Evolutionary conservation across 192 early-diverging fungal genomes (phyloP), one percentile per base, ranked within the genome.

Genomic region (Haplosporangium gracile): DNA sequence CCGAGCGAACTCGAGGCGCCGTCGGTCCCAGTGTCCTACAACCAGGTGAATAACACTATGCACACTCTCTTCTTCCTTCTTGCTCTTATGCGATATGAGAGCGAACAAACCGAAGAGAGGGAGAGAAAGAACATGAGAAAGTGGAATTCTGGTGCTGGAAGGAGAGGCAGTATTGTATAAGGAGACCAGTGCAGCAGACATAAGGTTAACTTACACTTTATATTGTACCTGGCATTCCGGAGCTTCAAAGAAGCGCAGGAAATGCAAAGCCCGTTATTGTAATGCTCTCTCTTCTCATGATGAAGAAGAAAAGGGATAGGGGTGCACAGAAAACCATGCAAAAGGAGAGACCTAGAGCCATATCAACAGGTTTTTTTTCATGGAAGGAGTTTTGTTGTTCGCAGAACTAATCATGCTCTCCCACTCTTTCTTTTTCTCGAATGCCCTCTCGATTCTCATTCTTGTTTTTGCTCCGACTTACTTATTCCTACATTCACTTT

Each of bases 41-140:
- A 65, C 79, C 84, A 78, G 79, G 84, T 86, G 81, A 78, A 42
- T 57, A 74, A 77, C 10, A 24, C 55, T 20, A 22, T n/a, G 20
- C 22, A 29, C 24, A 34, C 20, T 81, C 65, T 63, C 0, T 80
- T 74, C 49, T 80, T 49, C 49, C 40, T 1, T 42, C 15, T 38
- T n/a, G 36, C 38, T 40, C 40, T 70, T 39, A n/a, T 42, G 5
- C 42, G 38, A 40, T 20, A 40, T 70, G 69, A 42, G 40, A 57
- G 53, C 74, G 51, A 74, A 51, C 20, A 2, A 43, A 32, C 51
- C 9, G 6, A 57, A 8, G 34, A 22, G 9, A 20, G 4, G 57
- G 18, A 32, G 24, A 10, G 26, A 15, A 26, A 65, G 26, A 29
- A 65, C 11, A 65, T 29, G 26, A 45, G 0, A 2, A 29, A 32